phyloP scores from a whole-genome alignment of 345 rosid genomes.

The Garcia nutans region DNA sequence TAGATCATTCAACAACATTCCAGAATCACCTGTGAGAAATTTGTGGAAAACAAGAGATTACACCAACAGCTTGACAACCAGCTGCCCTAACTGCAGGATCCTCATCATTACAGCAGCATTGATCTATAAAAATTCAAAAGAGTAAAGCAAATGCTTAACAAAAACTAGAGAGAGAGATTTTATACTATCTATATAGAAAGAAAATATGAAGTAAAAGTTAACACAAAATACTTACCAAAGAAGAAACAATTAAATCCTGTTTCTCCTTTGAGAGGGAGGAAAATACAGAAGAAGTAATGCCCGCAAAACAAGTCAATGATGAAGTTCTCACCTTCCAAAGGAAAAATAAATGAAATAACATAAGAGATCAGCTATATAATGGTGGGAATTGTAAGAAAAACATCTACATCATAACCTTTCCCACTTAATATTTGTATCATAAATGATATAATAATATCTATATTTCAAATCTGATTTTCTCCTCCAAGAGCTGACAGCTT shows the following conservation, averaged over 20 bases:
- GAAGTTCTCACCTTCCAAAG: slow-evolving; percentile 76
- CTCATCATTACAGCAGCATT: slow-evolving; percentile 63
- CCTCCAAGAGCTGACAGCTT: neutral
- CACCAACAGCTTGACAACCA: slow-evolving; percentile 97
- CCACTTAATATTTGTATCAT: neutral
- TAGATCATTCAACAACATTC: slow-evolving; percentile 7
- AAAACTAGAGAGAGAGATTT: slow-evolving; percentile 8
- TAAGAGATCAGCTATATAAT: neutral
- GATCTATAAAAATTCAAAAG: slow-evolving; percentile 43
- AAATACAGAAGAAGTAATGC: slow-evolving; percentile 79
- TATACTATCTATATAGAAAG: slow-evolving; percentile 3
- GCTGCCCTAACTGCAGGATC: slow-evolving; percentile 87
- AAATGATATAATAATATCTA: neutral
- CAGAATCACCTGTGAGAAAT: slow-evolving; percentile 58
- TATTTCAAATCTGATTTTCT: slow-evolving; percentile 2
- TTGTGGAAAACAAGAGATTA: slow-evolving; percentile 75
- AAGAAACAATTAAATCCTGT: slow-evolving; percentile 61
- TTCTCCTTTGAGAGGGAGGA: slow-evolving; percentile 51
- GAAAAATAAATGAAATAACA: neutral
- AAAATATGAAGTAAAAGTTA: slow-evolving; percentile 7
- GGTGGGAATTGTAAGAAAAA: slow-evolving; percentile 4
- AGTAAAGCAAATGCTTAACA: slow-evolving; percentile 18
- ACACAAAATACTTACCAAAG: slow-evolving; percentile 53
- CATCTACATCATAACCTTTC: slow-evolving; percentile 9
- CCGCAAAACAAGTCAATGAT: slow-evolving; percentile 88